Base-by-base conservation (phyloP, 352 stramenopile species). In the Phytophthora multivora region DNA sequence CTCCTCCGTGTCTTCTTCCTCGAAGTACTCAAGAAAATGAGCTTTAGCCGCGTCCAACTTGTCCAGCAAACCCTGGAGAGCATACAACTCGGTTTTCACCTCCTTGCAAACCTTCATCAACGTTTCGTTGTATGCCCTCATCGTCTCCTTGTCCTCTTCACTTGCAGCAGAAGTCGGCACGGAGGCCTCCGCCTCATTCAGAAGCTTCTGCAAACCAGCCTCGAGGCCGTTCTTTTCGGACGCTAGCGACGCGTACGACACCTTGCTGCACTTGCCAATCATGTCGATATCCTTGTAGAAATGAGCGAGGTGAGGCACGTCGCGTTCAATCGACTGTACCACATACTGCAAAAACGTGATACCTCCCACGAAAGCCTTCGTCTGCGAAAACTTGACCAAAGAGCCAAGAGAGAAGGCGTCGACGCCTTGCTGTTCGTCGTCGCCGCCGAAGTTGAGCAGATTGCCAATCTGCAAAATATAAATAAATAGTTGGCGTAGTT, bases 321-420 rank as follows among this genome's bases (percentile, higher is more conserved):
- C 86, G 13, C 83, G 77, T 58, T 95, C 86, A 43, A 93, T 89
- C 19, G 80, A 90, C 62, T 95, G 83, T 18, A 95, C 84, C n/a
- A 95, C 72, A 52, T 92, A 95, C 41, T 95, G 86, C 48, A 93
- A 69, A 53, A 95, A 89, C 11, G 86, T 93, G 40, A 87, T 87
- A 5, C 83, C 81, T 9, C 86, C 86, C 10, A 89, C 79, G 45
- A 95, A 95, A 19, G 84, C 86, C 64, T 93, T 95, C 0, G 86
- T 95, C 67, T 95, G 86, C 11, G 86, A 95, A 36, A 95, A 74
- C 65, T 93, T 95, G 33, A 92, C 81, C 40, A 95, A 65, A 10
- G 86, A 95, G 13, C 71, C 73, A 16, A 95, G 67, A 25, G 84
- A 90, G 36, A 95, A 95, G 9, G 83, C 84, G 16, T 76, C 75